Evolutionary conservation across 257 asterid species (phyloP).

Genomic region (Solanum medicagineum): DNA sequence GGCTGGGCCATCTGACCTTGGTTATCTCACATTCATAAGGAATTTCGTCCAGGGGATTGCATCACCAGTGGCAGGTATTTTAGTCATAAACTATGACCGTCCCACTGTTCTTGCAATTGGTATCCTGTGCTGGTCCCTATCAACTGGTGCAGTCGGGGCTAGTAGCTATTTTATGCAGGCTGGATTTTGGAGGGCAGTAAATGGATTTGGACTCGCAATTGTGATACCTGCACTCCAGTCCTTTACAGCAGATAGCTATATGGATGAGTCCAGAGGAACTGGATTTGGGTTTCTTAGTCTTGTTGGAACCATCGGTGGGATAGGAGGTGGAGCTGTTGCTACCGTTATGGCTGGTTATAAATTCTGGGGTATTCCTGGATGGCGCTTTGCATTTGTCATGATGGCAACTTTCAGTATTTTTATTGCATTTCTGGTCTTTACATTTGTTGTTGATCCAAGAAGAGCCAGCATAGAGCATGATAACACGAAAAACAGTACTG

Average conservation of each 20-base stretch:
- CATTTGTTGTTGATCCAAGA: constrained; percentile 75
- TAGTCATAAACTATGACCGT: constrained; percentile 79
- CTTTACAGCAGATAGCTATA: constrained; percentile 85
- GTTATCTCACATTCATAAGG: constrained; percentile 78
- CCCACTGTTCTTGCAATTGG: constrained; percentile 87
- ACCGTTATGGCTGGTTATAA: constrained; percentile 82
- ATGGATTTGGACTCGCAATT: constrained; percentile 88
- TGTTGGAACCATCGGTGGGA: constrained; percentile 87
- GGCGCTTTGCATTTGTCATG: constrained; percentile 71
- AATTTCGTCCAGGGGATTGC: constrained; percentile 84
- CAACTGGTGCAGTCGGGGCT: constrained; percentile 86
- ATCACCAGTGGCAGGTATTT: constrained; percentile 83
- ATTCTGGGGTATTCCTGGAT: constrained; percentile 84
- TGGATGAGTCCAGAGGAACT: constrained; percentile 71
- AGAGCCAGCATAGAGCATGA: constrained; percentile 17
- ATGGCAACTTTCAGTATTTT: constrained; percentile 75
- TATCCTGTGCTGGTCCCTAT: constrained; percentile 86
- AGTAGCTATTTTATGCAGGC: constrained; percentile 76
- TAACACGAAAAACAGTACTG: constrained; percentile 16
- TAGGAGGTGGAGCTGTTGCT: constrained; percentile 96
- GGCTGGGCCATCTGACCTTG: constrained; percentile 95
- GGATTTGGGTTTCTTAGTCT: constrained; percentile 85
- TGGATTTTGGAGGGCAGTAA: constrained; percentile 83
- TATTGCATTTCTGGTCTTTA: constrained; percentile 63
- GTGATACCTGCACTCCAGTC: constrained; percentile 96